phyloP scores from a whole-genome alignment of 2,329 filamentous ascomycete species.

The Ophiocordyceps polyrhachis-furcata region DNA sequence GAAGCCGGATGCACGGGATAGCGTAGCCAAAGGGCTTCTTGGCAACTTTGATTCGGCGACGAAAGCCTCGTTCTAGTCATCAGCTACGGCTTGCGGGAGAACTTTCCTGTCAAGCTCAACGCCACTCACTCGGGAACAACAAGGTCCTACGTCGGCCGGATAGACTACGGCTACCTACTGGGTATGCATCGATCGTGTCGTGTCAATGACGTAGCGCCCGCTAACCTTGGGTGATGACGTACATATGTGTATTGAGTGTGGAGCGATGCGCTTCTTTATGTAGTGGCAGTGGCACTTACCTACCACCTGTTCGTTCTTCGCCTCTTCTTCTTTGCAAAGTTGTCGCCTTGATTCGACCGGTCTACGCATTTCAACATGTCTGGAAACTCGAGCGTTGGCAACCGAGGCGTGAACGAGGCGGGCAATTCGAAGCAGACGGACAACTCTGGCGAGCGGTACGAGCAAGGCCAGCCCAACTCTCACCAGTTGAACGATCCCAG shows the following conservation, averaged over 20 bases:
- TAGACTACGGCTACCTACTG: background rate
- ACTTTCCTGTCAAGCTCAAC: too few relatives aligned
- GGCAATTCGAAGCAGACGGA: slow-evolving; percentile 41
- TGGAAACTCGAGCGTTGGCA: slow-evolving; percentile 46
- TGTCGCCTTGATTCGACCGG: background rate
- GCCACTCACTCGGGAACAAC: too few relatives aligned
- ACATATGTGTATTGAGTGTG: background rate
- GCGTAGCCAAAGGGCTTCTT: too few relatives aligned
- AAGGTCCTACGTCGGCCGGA: background rate
- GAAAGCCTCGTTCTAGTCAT: too few relatives aligned
- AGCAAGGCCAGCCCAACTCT: slow-evolving; percentile 53
- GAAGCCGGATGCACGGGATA: too few relatives aligned
- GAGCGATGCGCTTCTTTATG: background rate
- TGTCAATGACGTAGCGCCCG: background rate
- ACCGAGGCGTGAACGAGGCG: slow-evolving; percentile 47
- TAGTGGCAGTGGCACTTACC: background rate
- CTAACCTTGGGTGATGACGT: background rate
- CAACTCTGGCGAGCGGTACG: slow-evolving; percentile 36
- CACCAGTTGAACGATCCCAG: slow-evolving; percentile 55
- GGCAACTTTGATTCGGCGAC: too few relatives aligned
- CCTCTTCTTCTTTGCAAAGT: background rate
- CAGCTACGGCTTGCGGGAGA: too few relatives aligned
- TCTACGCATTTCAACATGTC: slow-evolving; percentile 12
- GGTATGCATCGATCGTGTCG: background rate
- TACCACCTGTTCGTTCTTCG: background rate